Evolutionary conservation across 2,329 filamentous ascomycete genomes (phyloP).

Genomic region (Diaporthe sp.): DNA sequence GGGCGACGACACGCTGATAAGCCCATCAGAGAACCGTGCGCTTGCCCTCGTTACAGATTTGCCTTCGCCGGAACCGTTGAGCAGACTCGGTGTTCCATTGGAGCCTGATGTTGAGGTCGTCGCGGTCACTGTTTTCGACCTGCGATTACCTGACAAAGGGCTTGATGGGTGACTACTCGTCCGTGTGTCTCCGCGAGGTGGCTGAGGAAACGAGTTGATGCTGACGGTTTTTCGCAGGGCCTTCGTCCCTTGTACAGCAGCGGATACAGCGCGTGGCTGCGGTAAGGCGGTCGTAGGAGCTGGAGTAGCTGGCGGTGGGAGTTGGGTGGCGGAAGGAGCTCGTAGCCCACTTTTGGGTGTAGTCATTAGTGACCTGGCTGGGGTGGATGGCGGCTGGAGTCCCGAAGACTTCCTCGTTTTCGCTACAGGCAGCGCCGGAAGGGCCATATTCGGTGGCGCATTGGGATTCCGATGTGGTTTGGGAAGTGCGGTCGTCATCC

Average conservation of each 20-base stretch:
- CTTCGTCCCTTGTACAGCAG: slow-evolving; percentile 71
- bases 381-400: slow-evolving; percentile 53
- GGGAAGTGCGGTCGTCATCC: slow-evolving; percentile 74
- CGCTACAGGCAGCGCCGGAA: slow-evolving; percentile 80
- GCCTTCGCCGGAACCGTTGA: slow-evolving; percentile 84
- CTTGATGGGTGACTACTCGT: slow-evolving; percentile 74
- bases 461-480: slow-evolving; percentile 76
- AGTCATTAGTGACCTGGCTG: slow-evolving; percentile 58
- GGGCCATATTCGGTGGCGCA: slow-evolving; percentile 78
- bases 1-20: slow-evolving; percentile 84
- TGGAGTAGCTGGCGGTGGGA: slow-evolving; percentile 63
- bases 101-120: slow-evolving; percentile 66
- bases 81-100: slow-evolving; percentile 75
- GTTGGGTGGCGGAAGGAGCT: slow-evolving; percentile 70
- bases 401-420: slow-evolving; percentile 76
- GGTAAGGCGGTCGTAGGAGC: slow-evolving; percentile 68
- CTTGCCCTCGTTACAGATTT: slow-evolving; percentile 77
- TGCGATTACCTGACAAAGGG: slow-evolving; percentile 68
- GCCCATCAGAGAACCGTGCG: slow-evolving; percentile 78
- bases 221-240: slow-evolving; percentile 89
- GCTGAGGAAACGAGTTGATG: slow-evolving; percentile 94
- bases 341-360: slow-evolving; percentile 72
- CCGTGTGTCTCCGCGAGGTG: slow-evolving; percentile 77
- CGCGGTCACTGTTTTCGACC: slow-evolving; percentile 69
- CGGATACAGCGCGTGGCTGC: slow-evolving; percentile 67